Evolutionary conservation across 306 rosid species (phyloP), one percentile per base, ranked within the genome.

Genomic region (Cercis canadensis): DNA sequence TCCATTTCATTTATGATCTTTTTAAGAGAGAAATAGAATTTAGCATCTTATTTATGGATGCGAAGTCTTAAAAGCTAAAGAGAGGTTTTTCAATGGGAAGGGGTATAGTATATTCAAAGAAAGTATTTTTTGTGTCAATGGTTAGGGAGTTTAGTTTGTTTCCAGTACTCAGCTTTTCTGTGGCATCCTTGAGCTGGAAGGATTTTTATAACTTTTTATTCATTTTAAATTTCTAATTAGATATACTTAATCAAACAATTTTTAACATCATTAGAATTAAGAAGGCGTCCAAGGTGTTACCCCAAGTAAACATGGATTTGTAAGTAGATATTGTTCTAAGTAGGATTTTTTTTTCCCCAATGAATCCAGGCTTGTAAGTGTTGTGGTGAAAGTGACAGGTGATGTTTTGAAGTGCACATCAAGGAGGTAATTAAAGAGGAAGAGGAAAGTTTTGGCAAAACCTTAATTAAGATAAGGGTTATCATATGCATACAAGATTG

Each of bases 361-460:
- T 79, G 47, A 79, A 67, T 69, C 45, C 83, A 94, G 92, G 84
- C 97, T 94, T 67, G 99, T 91, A 71, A 79, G 66, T 36, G 68
- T 69, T 56, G 85, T 94, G 74, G 95, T 62, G 44, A 73, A 83
- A 81, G 19, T 85, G 72, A 83, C 91, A 97, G 78, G 92, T 7
- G 89, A 79, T 80, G 91, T 86, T 76, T 94, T 94, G 90, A 91
- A 86, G 81, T 11, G 24, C 83, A 74, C 74, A 94, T 91, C 51
- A 88, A 76, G 65, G 84, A 82, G n/a, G 77, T 89, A 64, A 87
- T 94, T 67, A 81, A 81, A 77, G 97, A 94, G 81, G 99, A 94
- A 79, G 99, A 94, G 79, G 95, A 92, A 73, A 86, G 96, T 77
- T 94, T 94, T 75, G 99, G 97, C 18, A 87, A 87, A 87, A 94